Conservation (phyloP, 2,329 filamentous ascomycete genomes). For the Colletotrichum sidae region DNA sequence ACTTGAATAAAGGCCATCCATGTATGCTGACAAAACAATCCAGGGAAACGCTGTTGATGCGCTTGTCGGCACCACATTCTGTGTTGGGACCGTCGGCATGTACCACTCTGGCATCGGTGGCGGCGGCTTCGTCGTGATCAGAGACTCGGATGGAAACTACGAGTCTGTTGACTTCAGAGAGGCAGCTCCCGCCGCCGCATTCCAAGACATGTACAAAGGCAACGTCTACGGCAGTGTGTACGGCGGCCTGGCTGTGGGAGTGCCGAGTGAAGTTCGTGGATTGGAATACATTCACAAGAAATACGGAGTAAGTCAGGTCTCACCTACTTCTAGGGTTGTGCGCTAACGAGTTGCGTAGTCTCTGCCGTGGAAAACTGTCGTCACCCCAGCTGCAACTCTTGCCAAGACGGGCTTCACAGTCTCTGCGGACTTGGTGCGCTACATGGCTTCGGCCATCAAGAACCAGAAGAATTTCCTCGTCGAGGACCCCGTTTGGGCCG, state of each 20-base stretch:
- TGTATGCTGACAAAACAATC: not conserved
- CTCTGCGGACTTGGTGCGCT: constrained; percentile 77
- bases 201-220: constrained; percentile 85
- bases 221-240: constrained; percentile 74
- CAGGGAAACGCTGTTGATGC: constrained; percentile 83
- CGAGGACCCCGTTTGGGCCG: constrained; percentile 81
- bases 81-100: constrained; percentile 80
- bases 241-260: constrained; percentile 78
- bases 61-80: constrained; percentile 78
- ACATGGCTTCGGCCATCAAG: constrained; percentile 69
- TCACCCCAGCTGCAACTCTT: constrained; percentile 79
- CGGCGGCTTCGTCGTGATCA: constrained; percentile 89
- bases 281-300: constrained; percentile 81
- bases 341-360: constrained; percentile 44
- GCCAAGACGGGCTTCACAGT: constrained; percentile 81
- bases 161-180: constrained; percentile 93
- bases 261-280: constrained; percentile 82
- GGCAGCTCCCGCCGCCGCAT: constrained; percentile 83
- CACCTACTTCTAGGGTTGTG: no score
- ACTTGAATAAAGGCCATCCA: not conserved
- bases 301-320: constrained; percentile 66
- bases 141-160: constrained; percentile 78
- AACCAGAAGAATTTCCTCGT: constrained; percentile 71
- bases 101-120: constrained; percentile 88
- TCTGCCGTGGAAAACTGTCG: constrained; percentile 77